Evolutionary conservation across 495 filamentous ascomycete genomes (phyloP).

Genomic region (Pseudotulostoma volvatum): DNA sequence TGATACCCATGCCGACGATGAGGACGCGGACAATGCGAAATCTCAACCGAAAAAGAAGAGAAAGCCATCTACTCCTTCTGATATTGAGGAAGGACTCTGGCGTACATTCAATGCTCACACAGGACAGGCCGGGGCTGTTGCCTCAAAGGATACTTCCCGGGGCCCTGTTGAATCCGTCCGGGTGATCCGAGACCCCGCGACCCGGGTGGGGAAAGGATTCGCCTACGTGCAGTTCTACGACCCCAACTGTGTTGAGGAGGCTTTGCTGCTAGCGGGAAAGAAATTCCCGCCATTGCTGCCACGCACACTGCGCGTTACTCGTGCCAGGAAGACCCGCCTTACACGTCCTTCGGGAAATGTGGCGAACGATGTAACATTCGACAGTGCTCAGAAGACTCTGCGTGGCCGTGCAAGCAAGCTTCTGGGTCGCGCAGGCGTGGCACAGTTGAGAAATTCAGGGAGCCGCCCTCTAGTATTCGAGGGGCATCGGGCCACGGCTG

Average conservation of each 20-base stretch:
- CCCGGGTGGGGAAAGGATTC: constrained; percentile 90
- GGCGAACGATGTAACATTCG: constrained; percentile 41
- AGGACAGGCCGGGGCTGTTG: constrained; percentile 30
- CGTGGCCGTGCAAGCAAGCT: constrained; percentile 68
- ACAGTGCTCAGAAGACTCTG: constrained; percentile 50
- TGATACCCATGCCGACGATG: constrained; percentile 41
- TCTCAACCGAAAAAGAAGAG: constrained; percentile 31
- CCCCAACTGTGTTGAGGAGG: constrained; percentile 70
- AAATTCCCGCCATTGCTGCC: constrained; percentile 87
- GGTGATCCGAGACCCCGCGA: constrained; percentile 76
- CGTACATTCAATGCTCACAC: constrained; percentile 48
- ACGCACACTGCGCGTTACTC: constrained; percentile 66
- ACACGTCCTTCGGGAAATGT: constrained; percentile 20
- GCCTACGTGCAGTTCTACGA: constrained; percentile 97
- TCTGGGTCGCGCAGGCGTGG: constrained; percentile 64
- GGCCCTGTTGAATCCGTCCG: constrained; percentile 86
- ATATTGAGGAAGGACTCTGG: constrained; percentile 94
- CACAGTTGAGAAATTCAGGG: constrained; percentile 36
- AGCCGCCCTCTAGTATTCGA: constrained; percentile 68
- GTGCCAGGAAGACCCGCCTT: constrained; percentile 62
- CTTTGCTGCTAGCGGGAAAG: constrained; percentile 72
- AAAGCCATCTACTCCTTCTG: constrained; percentile 53
- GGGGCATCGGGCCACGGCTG: constrained; percentile 56
- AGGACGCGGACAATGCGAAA: constrained; percentile 25
- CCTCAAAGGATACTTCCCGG: constrained; percentile 27